phyloP scores from a whole-genome alignment of 176 grass and related monocot species.

The Zoysia pacifica region DNA sequence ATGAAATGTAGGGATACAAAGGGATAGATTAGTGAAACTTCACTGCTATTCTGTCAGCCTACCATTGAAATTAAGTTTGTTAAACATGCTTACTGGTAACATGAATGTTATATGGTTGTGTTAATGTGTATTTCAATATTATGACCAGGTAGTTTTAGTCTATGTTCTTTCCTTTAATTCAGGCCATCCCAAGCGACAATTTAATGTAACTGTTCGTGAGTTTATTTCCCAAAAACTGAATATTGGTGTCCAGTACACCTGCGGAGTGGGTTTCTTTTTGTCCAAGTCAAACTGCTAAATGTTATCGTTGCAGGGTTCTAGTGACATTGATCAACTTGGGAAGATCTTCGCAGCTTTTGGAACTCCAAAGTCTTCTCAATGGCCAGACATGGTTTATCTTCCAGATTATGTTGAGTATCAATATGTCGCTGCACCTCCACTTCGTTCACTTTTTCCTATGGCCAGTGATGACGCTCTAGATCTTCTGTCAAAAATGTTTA shows the following conservation, averaged over 20 bases:
- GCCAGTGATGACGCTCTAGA: slow-evolving; percentile 94
- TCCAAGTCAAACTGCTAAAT: slow-evolving; percentile 13
- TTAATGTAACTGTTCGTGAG: not conserved
- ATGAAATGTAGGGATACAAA: not conserved
- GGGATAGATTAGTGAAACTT: not conserved
- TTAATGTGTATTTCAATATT: not conserved
- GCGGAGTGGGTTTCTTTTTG: not conserved
- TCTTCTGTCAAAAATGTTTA: slow-evolving; percentile 91
- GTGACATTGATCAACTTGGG: slow-evolving; percentile 97
- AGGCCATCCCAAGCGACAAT: not conserved
- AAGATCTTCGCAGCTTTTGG: slow-evolving; percentile 97
- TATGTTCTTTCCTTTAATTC: slow-evolving; percentile 16
- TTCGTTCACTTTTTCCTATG: slow-evolving; percentile 84
- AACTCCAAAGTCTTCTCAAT: slow-evolving; percentile 89
- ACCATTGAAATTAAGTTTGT: not conserved
- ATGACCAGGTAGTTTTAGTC: not conserved
- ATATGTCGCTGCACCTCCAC: slow-evolving; percentile 71
- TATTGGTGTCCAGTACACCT: not conserved
- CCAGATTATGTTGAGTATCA: slow-evolving; percentile 99
- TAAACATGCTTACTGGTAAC: not conserved
- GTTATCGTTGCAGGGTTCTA: slow-evolving; percentile 67
- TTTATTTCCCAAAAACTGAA: not conserved
- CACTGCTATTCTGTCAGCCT: not conserved
- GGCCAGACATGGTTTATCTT: slow-evolving; percentile 96
- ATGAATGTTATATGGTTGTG: not conserved